Conservation (phyloP, 1,139 yeast genomes). For the Zygoascus hellenicus region DNA sequence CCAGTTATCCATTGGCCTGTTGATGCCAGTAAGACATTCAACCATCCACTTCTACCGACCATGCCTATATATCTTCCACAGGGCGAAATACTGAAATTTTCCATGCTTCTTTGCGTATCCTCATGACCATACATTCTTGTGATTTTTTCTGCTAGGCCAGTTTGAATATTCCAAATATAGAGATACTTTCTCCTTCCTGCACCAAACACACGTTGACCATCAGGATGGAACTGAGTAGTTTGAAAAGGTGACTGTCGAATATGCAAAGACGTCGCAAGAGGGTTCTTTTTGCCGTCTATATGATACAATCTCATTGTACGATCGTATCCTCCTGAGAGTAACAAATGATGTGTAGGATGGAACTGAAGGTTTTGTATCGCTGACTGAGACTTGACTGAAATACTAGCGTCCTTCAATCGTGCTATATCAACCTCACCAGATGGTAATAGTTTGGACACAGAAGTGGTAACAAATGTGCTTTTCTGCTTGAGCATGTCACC, state of each 20-base stretch:
- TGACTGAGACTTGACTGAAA: slow-evolving; percentile 58
- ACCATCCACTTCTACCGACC: slow-evolving; percentile 85
- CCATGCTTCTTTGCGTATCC: slow-evolving; percentile 78
- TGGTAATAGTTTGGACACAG: slow-evolving; percentile 55
- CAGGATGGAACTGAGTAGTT: slow-evolving; percentile 58
- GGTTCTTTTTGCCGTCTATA: slow-evolving; percentile 84
- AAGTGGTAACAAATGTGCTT: slow-evolving; percentile 49
- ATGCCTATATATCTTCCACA: slow-evolving; percentile 69
- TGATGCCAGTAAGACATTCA: slow-evolving; percentile 66
- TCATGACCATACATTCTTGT: slow-evolving; percentile 91
- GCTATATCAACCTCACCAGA: slow-evolving; percentile 66
- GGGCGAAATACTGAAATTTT: slow-evolving; percentile 59
- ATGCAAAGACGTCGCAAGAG: slow-evolving; percentile 74
- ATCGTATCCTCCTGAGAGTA: slow-evolving; percentile 90
- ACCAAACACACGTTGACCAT: slow-evolving; percentile 59
- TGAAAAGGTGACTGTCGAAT: slow-evolving; percentile 76
- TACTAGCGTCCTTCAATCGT: slow-evolving; percentile 82
- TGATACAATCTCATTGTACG: slow-evolving; percentile 81
- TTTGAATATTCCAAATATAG: slow-evolving; percentile 83
- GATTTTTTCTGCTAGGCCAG: slow-evolving; percentile 75
- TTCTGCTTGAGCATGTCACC: slow-evolving; percentile 55
- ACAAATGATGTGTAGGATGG: slow-evolving; percentile 79
- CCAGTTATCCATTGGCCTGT: slow-evolving; percentile 86
- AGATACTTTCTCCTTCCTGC: slow-evolving; percentile 91
- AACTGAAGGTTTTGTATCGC: slow-evolving; percentile 80